These are phyloP conservation scores for Pseudogymnoascus sp. DNA, from an alignment of 2,329 filamentous ascomycete species.

Conservation along the genomic window DNA sequence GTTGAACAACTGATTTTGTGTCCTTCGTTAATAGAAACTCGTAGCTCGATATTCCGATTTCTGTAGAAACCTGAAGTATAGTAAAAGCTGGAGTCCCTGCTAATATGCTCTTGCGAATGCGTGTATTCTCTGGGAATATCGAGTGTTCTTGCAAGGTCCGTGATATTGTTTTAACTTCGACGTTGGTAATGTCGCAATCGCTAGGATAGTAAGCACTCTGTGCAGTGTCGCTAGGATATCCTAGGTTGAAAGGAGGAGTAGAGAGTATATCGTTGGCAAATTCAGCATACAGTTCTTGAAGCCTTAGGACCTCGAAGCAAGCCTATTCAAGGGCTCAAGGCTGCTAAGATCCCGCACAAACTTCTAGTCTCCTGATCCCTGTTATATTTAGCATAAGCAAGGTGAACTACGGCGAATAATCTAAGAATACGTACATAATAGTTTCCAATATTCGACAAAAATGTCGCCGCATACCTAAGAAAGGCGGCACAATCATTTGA, in stretches of 20 bases:
- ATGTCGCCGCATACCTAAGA: constrained; percentile 47
- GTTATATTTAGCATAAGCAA: neutral
- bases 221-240: constrained; percentile 42
- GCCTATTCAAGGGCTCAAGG: constrained; percentile 33
- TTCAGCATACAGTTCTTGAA: constrained; percentile 35
- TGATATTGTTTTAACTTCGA: constrained; percentile 45
- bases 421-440: constrained; percentile 38
- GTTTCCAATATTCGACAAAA: constrained; percentile 51
- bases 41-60: constrained; percentile 22
- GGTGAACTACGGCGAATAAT: neutral
- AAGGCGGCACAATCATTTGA: constrained; percentile 31
- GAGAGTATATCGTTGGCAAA: constrained; percentile 40
- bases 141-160: constrained; percentile 41
- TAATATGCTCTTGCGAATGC: constrained; percentile 36
- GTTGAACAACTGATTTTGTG: constrained; percentile 31
- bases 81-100: constrained; percentile 35
- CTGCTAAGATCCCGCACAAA: constrained; percentile 43
- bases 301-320: constrained; percentile 35
- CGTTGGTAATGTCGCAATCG: constrained; percentile 40
- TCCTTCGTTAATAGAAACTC: neutral
- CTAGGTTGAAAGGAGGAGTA: constrained; percentile 44
- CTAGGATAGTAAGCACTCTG: constrained; percentile 50
- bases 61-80: constrained; percentile 34
- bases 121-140: constrained; percentile 49
- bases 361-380: constrained; percentile 50